Evolutionary conservation across 2,329 filamentous ascomycete species (phyloP).

Genomic region (Penicillium sp.): DNA sequence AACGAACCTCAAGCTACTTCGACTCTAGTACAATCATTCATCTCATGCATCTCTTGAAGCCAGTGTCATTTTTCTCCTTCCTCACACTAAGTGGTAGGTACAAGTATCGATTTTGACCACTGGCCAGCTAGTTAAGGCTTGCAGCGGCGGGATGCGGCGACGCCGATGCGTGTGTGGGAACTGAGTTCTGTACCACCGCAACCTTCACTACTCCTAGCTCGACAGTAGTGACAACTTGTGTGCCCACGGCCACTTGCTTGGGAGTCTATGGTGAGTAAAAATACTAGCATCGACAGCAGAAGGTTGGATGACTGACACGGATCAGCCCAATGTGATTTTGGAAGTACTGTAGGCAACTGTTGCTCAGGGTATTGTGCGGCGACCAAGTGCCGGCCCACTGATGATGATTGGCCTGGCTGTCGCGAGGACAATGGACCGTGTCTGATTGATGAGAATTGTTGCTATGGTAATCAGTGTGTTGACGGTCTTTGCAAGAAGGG

Average conservation of each 20-base stretch:
- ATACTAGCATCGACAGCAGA: background rate
- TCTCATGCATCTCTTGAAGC: background rate
- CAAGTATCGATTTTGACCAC: background rate
- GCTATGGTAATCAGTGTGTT: constrained; percentile 34
- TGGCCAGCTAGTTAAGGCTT: background rate
- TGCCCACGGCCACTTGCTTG: background rate
- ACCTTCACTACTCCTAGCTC: constrained; percentile 15
- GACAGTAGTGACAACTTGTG: background rate
- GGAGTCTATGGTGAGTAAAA: background rate
- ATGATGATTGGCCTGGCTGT: constrained; percentile 33
- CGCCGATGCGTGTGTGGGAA: constrained; percentile 23
- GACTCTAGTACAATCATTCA: no score
- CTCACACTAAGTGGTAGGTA: background rate
- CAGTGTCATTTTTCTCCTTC: background rate
- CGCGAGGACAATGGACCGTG: constrained; percentile 34
- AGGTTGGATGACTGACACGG: background rate
- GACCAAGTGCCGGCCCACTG: constrained; percentile 33
- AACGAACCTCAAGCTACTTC: background rate
- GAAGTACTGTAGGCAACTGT: constrained; percentile 22
- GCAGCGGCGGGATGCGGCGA: constrained; percentile 19
- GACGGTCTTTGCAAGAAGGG: constrained; percentile 25
- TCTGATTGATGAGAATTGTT: constrained; percentile 32
- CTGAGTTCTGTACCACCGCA: constrained; percentile 28
- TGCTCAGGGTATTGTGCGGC: constrained; percentile 35
- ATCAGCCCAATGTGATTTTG: constrained; percentile 24